Evolutionary conservation across 768 basidiomycete species (phyloP).

Genomic region (Omphalotus guepiniiformis): DNA sequence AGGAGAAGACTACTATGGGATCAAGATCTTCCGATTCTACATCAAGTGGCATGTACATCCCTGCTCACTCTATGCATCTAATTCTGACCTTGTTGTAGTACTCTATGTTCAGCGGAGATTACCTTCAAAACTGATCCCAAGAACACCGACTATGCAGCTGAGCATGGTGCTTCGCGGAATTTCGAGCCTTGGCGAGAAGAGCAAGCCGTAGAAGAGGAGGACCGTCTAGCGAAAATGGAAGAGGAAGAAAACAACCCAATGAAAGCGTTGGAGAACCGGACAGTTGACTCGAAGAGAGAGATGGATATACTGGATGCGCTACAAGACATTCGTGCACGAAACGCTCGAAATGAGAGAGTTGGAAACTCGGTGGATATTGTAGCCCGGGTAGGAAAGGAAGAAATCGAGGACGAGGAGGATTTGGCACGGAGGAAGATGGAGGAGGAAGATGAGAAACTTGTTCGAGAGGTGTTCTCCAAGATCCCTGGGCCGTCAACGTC

Average conservation of each 20-base stretch:
- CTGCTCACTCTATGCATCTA: constrained; percentile 1
- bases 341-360: constrained; percentile 84
- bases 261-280: constrained; percentile 93
- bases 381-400: constrained; percentile 58
- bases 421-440: constrained; percentile 64
- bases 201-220: constrained; percentile 71
- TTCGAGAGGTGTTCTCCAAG: constrained; percentile 85
- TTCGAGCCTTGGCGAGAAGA: constrained; percentile 98
- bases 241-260: constrained; percentile 97
- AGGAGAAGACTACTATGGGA: constrained; percentile 96
- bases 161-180: constrained; percentile 96
- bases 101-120: constrained; percentile 94
- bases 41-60: constrained; percentile 71
- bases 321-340: constrained; percentile 85
- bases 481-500: constrained; percentile 27
- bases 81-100: constrained; percentile 45
- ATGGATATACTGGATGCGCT: constrained; percentile 98
- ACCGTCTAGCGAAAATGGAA: constrained; percentile 79
- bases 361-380: constrained; percentile 71
- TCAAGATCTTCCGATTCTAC: constrained; percentile 93
- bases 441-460: constrained; percentile 89
- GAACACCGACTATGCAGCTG: constrained; percentile 90
- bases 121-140: constrained; percentile 99
- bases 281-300: constrained; percentile 89
- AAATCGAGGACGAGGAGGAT: constrained; percentile 76